These are phyloP conservation scores for Dichotomocladium elegans DNA, from an alignment of 371 early-diverging fungal genomes.

Conservation along the genomic window DNA sequence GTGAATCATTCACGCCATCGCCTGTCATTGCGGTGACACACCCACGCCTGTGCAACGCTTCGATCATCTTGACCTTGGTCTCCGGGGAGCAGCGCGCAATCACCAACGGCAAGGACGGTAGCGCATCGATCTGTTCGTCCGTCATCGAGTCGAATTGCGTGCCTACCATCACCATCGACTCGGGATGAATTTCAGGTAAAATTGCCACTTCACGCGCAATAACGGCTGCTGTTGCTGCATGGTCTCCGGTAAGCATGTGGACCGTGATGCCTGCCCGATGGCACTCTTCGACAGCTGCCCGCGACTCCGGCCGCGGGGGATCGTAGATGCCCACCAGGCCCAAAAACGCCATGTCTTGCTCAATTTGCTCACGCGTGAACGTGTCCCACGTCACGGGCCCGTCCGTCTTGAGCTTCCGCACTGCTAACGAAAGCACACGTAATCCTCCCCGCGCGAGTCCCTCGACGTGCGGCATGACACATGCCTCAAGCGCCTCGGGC, in stretches of 20 bases:
- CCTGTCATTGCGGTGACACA: slow-evolving; percentile 70
- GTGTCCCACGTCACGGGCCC: slow-evolving; percentile 33
- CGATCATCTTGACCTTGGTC: slow-evolving; percentile 96
- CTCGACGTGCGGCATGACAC: slow-evolving; percentile 53
- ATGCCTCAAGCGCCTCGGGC: slow-evolving; percentile 39
- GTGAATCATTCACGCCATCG: slow-evolving; percentile 92
- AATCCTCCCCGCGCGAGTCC: slow-evolving; percentile 65
- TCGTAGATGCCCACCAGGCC: slow-evolving; percentile 94
- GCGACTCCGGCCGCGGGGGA: slow-evolving; percentile 80
- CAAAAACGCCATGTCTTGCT: slow-evolving; percentile 75
- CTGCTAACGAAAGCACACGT: slow-evolving; percentile 51
- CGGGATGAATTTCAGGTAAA: slow-evolving; percentile 22
- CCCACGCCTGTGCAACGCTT: slow-evolving; percentile 82
- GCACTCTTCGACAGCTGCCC: slow-evolving; percentile 80
- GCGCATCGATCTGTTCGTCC: slow-evolving; percentile 72
- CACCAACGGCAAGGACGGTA: slow-evolving; percentile 82
- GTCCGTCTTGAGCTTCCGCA: slow-evolving; percentile 47
- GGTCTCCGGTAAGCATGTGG: slow-evolving; percentile 96
- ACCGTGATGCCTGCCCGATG: slow-evolving; percentile 91
- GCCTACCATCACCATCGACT: slow-evolving; percentile 79
- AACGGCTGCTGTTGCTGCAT: slow-evolving; percentile 88
- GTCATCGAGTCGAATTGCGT: slow-evolving; percentile 78
- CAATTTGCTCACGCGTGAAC: slow-evolving; percentile 59
- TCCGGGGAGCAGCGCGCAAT: slow-evolving; percentile 96
- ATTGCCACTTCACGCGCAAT: slow-evolving; percentile 92